Percentiles rank a stretch among this genome's conserved stretches.
phyloP scores from a whole-genome alignment of 306 rosid genomes.

The Vigna angularis region DNA sequence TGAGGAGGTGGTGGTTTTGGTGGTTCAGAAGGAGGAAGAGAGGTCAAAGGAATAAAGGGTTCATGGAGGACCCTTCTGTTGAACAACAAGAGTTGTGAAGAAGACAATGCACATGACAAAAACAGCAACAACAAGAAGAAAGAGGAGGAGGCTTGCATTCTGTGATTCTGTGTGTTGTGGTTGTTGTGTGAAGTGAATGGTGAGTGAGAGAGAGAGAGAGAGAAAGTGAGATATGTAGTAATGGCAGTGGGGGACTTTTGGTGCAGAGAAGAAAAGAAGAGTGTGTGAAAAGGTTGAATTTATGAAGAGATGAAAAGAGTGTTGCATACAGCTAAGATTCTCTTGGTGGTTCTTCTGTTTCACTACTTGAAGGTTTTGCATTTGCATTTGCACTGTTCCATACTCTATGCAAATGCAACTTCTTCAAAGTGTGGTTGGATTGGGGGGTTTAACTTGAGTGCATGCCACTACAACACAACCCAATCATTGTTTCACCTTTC shows the following conservation, averaged over 20 bases:
- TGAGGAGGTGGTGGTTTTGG: slow-evolving; percentile 49
- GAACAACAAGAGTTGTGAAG: slow-evolving; percentile 15
- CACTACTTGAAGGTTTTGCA: neutral
- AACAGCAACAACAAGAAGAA: slow-evolving; percentile 32
- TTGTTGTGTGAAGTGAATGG: slow-evolving; percentile 12
- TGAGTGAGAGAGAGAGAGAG: neutral
- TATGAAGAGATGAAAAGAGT: slow-evolving; percentile 26
- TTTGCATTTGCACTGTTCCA: neutral
- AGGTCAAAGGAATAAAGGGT: slow-evolving; percentile 60
- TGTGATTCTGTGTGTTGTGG: slow-evolving; percentile 47
- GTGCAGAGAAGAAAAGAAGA: neutral
- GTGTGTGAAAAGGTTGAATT: slow-evolving; percentile 46
- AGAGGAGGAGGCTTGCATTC: slow-evolving; percentile 55
- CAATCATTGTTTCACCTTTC: slow-evolving; percentile 42
- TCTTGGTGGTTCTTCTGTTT: slow-evolving; percentile 28
- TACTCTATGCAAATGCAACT: neutral
- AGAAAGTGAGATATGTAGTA: neutral
- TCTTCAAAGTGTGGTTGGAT: neutral
- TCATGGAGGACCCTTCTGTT: slow-evolving; percentile 73
- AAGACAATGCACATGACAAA: slow-evolving; percentile 30
- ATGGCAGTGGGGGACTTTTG: slow-evolving; percentile 3
- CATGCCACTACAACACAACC: slow-evolving; percentile 25
- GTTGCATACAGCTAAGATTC: slow-evolving; percentile 92
- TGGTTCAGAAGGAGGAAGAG: slow-evolving; percentile 58
- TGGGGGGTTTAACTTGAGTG: neutral